Conservation (phyloP, 306 rosid species). For the Vigna mungo region DNA sequence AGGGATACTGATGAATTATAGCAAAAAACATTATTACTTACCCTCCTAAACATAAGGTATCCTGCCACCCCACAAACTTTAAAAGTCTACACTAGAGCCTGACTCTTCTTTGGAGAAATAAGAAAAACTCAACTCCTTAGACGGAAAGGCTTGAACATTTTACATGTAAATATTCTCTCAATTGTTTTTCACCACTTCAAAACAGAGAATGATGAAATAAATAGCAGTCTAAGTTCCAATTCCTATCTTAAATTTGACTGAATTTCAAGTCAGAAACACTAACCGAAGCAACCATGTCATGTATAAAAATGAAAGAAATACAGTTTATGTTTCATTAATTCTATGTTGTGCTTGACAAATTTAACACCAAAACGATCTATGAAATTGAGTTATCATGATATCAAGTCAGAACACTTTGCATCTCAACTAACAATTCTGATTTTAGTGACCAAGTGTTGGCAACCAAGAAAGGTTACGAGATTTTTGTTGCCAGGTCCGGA, state of each 20-base stretch:
- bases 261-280: neutral
- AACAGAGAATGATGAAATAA: constrained; percentile 16
- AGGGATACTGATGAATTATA: constrained; percentile 12
- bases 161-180: neutral
- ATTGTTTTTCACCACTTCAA: constrained; percentile 2
- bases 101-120: constrained; percentile 1
- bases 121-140: neutral
- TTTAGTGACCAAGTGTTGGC: neutral
- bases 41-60: neutral
- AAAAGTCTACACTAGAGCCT: constrained; percentile 1
- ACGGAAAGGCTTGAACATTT: neutral
- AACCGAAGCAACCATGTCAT: neutral
- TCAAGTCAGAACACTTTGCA: neutral
- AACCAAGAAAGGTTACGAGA: neutral
- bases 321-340: neutral
- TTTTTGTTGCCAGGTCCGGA: too few relatives aligned
- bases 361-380: neutral
- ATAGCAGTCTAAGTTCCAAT: constrained; percentile 1
- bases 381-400: neutral
- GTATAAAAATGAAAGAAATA: neutral
- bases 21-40: neutral
- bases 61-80: neutral
- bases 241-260: constrained; percentile 1
- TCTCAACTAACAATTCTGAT: neutral
- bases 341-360: constrained; percentile 12